A percentile compares a stretch with the other conserved stretches of the same genome.
Evolutionary conservation across 495 filamentous ascomycete genomes (phyloP).

Genomic region (Peziza echinospora): DNA sequence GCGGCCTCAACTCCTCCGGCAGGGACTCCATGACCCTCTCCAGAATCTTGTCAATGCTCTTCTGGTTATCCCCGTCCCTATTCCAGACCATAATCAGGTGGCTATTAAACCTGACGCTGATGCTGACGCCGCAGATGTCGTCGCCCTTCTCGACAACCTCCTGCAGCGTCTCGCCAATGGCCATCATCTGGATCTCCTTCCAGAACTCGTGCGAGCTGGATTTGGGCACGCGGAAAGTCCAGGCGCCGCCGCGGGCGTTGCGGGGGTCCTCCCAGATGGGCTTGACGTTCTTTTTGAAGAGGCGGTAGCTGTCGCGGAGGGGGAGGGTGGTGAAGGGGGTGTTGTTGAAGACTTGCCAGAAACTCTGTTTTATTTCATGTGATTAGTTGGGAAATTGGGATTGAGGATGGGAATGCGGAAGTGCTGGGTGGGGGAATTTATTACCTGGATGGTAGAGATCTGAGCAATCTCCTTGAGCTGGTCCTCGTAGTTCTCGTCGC

Average conservation of each 20-base stretch:
- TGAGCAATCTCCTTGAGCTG: slow-evolving; percentile 19
- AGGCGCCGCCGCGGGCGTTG: slow-evolving; percentile 59
- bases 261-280: slow-evolving; percentile 82
- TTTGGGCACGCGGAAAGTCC: slow-evolving; percentile 74
- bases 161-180: slow-evolving; percentile 68
- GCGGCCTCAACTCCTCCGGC: slow-evolving; percentile 42
- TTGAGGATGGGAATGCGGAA: neutral
- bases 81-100: slow-evolving; percentile 77
- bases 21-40: slow-evolving; percentile 45
- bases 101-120: slow-evolving; percentile 52
- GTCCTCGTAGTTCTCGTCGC: slow-evolving; percentile 17
- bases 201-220: slow-evolving; percentile 49
- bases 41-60: slow-evolving; percentile 48
- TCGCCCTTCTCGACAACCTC: slow-evolving; percentile 52
- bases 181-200: slow-evolving; percentile 56
- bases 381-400: neutral
- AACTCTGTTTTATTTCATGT: slow-evolving; percentile 29
- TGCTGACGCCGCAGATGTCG: slow-evolving; percentile 53
- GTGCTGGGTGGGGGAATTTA: too few relatives aligned
- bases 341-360: slow-evolving; percentile 82
- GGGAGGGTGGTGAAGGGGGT: slow-evolving; percentile 55
- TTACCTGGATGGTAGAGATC: slow-evolving; percentile 19
- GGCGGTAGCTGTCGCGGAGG: slow-evolving; percentile 60
- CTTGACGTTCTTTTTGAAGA: slow-evolving; percentile 70
- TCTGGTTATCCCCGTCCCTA: slow-evolving; percentile 49